Evolutionary conservation across 2,329 filamentous ascomycete species (phyloP), one percentile per base, ranked within the genome.

Genomic region (Ophiostoma angusticollis): DNA sequence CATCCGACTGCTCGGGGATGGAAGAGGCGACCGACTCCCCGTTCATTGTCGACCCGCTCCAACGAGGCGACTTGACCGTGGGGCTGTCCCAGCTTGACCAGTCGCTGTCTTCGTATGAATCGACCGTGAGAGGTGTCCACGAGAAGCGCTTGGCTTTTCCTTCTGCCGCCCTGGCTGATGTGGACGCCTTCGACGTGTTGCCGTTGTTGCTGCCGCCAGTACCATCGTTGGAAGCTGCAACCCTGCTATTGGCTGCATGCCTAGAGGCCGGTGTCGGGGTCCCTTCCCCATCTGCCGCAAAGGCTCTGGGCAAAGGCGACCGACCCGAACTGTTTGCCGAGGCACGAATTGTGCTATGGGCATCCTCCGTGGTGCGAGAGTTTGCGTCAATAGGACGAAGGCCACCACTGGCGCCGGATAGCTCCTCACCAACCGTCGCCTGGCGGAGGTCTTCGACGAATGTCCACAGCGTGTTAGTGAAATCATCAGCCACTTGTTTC

Each of bases 401-500:
- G 9, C 32, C 35, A 4, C 40, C 29, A 9, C 50, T 47, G 14
- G 49, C 44, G 12, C 75, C 78, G 44, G 68, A 76, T 46, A 85
- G 84, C 62, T 98, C 91, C 39, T 98, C 91, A 18, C 91, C 91
- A 6, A 98, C 86, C 0, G 91, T 94, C 12, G 89, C 93, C 59
- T 96, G 91, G 48, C 87, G 74, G 34, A 98, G 76, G 54, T 98
- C 91, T 56, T 96, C 91, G 43, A 94, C 77, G 59, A 98, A 98
- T 1, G 84, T 94, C 76, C 83, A 87, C 35, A 98, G 63, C 2
- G 91, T 89, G 37, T 91, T 76, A 55, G 80, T 84, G 58, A 98
- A 78, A 59, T 95, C 91, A 43, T 84, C 81, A 13, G 87, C 83
- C 58, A 94, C 79, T 57, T 91, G 84, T 54, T 86, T 86, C 43